Conservation (phyloP, 2,329 filamentous ascomycete genomes). For the Neofusicoccum kwambonambiense region DNA sequence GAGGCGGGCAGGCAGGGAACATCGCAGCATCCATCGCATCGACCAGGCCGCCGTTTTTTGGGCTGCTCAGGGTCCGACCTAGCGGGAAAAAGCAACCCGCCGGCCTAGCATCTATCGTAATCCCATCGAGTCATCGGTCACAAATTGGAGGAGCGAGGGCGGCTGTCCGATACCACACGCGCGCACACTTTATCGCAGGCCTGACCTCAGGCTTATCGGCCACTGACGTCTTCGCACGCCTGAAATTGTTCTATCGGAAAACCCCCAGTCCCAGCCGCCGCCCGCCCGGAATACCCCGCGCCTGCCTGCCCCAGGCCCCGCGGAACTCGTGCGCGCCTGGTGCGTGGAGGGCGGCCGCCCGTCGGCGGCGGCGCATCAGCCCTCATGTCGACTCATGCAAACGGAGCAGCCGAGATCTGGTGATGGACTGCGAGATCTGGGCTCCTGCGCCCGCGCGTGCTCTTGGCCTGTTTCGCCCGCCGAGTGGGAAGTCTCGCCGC, state of each 20-base stretch:
- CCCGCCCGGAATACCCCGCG: background rate
- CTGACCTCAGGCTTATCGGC: too few relatives aligned
- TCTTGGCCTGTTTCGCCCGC: too few relatives aligned
- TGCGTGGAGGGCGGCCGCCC: background rate
- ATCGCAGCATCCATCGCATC: background rate
- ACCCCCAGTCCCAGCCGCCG: too few relatives aligned
- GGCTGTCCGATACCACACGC: too few relatives aligned
- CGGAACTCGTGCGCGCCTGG: background rate
- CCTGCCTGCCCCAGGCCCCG: background rate
- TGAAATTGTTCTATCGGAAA: background rate
- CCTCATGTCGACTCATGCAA: background rate
- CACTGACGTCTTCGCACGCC: too few relatives aligned
- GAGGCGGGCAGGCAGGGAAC: background rate
- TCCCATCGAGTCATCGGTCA: conserved; percentile 11
- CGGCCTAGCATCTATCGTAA: background rate
- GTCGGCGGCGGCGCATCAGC: background rate
- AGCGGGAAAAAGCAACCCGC: background rate
- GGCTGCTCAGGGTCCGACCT: conserved; percentile 2
- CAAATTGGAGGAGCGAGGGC: background rate
- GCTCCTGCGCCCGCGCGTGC: background rate
- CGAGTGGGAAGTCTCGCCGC: background rate
- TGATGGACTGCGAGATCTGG: background rate
- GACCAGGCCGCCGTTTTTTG: background rate
- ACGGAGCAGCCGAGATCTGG: background rate
- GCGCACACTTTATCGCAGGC: too few relatives aligned